Conservation (phyloP, 2,329 filamentous ascomycete genomes). For the Aspergillus persii region DNA sequence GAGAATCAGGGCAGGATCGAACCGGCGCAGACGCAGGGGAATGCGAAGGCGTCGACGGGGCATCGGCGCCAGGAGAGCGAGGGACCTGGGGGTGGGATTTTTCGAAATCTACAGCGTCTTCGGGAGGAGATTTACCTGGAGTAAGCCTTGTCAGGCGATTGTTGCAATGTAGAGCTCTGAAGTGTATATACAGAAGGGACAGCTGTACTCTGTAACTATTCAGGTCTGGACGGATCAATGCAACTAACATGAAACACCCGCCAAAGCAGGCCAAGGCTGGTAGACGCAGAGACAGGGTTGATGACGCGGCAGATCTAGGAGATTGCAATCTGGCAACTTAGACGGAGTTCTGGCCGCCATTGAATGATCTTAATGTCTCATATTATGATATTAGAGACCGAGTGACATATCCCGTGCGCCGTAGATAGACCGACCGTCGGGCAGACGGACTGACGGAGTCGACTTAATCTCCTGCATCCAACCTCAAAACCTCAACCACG, state of each 20-base stretch:
- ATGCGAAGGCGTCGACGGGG: constrained; percentile 2
- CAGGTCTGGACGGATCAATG: not conserved
- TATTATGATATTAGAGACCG: too few species aligned
- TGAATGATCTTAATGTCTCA: too few species aligned
- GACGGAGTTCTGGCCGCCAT: too few species aligned
- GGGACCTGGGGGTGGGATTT: constrained; percentile 49
- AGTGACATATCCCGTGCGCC: too few species aligned
- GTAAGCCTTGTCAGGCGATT: constrained; percentile 20
- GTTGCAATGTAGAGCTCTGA: not conserved
- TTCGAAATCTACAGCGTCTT: constrained; percentile 53
- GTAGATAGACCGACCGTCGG: not conserved
- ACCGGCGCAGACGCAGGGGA: constrained; percentile 17
- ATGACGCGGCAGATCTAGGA: constrained; percentile 1
- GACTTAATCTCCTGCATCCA: not conserved
- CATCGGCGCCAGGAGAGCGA: constrained; percentile 30
- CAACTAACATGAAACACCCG: not conserved
- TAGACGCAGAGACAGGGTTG: not conserved
- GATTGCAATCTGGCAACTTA: too few species aligned
- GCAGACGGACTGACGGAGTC: not conserved
- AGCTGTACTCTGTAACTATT: not conserved
- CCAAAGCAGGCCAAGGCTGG: not conserved
- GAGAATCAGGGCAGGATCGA: constrained; percentile 41
- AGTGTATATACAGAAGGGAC: not conserved
- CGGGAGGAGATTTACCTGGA: constrained; percentile 55
- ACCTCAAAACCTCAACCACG: not conserved